Percentiles rank a stretch among this genome's conserved stretches.
Evolutionary conservation across 306 rosid genomes (phyloP).

Genomic region (Abrus precatorius): DNA sequence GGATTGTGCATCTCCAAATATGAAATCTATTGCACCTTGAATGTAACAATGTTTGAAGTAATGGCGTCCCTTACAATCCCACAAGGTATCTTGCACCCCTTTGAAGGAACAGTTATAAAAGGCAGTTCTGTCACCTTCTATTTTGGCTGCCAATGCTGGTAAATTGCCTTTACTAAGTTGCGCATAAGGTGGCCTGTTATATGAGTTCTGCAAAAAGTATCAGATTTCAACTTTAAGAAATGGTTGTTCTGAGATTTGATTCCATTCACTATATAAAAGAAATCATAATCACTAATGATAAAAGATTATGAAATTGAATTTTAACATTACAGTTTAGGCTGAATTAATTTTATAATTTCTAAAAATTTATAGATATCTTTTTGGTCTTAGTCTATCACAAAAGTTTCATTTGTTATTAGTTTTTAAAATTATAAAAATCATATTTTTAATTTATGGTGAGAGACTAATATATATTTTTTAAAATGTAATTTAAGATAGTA

Average conservation of each 20-base stretch:
- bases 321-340: too few relatives aligned
- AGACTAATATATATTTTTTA: too few relatives aligned
- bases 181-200: not conserved
- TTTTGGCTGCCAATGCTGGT: constrained; percentile 49
- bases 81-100: constrained; percentile 59
- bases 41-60: constrained; percentile 45
- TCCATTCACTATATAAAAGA: too few relatives aligned
- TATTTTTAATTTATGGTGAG: too few relatives aligned
- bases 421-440: too few relatives aligned
- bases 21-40: constrained; percentile 55
- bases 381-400: too few relatives aligned
- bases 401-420: too few relatives aligned
- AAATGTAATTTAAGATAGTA: too few relatives aligned
- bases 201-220: constrained; percentile 44
- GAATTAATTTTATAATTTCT: too few relatives aligned
- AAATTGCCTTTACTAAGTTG: not conserved
- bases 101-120: constrained; percentile 37
- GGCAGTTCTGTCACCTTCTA: constrained; percentile 47
- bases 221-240: not conserved
- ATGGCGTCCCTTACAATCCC: constrained; percentile 52
- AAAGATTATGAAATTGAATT: too few relatives aligned
- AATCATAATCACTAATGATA: too few relatives aligned
- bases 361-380: too few relatives aligned
- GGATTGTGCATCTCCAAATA: constrained; percentile 56
- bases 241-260: not conserved